A percentile compares a stretch with the other conserved stretches of the same genome.
Evolutionary conservation across 495 filamentous ascomycete species (phyloP).

Genomic region (Acidiella bohemica): DNA sequence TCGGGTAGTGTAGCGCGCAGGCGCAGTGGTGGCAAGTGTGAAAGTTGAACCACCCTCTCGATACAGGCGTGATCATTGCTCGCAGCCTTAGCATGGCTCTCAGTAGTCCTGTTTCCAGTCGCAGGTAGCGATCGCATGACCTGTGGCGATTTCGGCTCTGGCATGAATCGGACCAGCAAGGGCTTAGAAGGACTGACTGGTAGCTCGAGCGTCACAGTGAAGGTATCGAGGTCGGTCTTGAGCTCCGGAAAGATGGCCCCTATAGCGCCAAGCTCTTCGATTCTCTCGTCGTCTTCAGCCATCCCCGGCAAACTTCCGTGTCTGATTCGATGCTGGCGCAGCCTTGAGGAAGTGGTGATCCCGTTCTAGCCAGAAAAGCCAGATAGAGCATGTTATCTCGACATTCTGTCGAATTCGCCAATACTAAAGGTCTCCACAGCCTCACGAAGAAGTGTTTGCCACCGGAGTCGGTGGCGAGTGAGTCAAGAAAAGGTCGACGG

Average conservation of each 20-base stretch:
- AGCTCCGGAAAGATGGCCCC: slow-evolving; percentile 84
- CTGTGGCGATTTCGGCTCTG: slow-evolving; percentile 22
- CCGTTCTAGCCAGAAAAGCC: too few species aligned
- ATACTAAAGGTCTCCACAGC: too few species aligned
- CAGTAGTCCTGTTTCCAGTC: slow-evolving; percentile 26
- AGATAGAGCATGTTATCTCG: too few species aligned
- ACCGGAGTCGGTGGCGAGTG: too few species aligned
- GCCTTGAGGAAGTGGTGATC: too few species aligned
- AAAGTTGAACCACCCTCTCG: slow-evolving; percentile 21
- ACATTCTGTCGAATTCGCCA: too few species aligned
- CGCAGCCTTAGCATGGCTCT: slow-evolving; percentile 14
- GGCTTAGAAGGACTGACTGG: slow-evolving; percentile 56
- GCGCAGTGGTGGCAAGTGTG: slow-evolving; percentile 61
- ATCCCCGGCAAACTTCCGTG: too few species aligned
- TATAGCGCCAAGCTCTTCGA: slow-evolving; percentile 69
- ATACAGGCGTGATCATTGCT: slow-evolving; percentile 7
- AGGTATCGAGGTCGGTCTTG: slow-evolving; percentile 44
- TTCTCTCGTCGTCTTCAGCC: slow-evolving; percentile 44
- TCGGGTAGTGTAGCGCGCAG: slow-evolving; percentile 58
- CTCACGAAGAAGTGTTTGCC: too few species aligned
- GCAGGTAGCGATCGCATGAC: too few species aligned
- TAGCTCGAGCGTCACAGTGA: slow-evolving; percentile 55
- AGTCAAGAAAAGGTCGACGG: too few species aligned
- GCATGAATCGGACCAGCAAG: slow-evolving; percentile 55
- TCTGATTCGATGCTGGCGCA: too few species aligned